A percentile compares a stretch with the other conserved stretches of the same genome.
Evolutionary conservation across 106 monocot genomes (phyloP).

Genomic region (Xerophyta viscosa): DNA sequence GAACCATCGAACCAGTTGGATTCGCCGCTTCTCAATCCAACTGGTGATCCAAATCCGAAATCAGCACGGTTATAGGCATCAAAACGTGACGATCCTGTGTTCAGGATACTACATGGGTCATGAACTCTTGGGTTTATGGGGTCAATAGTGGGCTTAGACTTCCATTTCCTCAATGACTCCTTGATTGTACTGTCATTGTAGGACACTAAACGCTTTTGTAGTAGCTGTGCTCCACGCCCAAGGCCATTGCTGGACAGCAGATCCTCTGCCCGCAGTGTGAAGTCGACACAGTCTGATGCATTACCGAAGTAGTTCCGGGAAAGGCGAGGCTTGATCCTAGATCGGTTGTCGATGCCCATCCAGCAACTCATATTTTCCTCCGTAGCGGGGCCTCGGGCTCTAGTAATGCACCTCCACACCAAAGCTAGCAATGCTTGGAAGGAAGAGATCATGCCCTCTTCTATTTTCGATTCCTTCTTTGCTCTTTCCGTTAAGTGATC

Average conservation of each 20-base stretch:
- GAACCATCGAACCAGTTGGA: too few species aligned
- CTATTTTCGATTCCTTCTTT: not conserved
- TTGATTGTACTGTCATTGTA: too few species aligned
- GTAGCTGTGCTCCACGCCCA: not conserved
- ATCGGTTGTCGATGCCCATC: not conserved
- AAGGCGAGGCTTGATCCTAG: too few species aligned
- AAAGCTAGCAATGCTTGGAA: not conserved
- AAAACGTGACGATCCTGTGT: too few species aligned
- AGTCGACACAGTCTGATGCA: not conserved
- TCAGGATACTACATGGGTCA: too few species aligned
- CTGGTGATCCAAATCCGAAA: too few species aligned
- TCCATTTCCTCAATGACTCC: too few species aligned
- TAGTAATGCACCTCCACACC: not conserved
- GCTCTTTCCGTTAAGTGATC: not conserved
- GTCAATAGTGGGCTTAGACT: too few species aligned
- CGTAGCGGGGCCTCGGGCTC: not conserved
- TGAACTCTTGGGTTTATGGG: too few species aligned
- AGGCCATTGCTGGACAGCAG: not conserved
- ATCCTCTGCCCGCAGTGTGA: not conserved
- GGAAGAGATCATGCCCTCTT: not conserved
- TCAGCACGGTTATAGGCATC: too few species aligned
- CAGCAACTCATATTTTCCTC: not conserved
- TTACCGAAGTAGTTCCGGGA: not conserved
- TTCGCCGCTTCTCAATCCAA: too few species aligned
- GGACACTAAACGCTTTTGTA: too few species aligned